Base-by-base conservation (phyloP, 331 rosid species). In the Dryas integrifolia region DNA sequence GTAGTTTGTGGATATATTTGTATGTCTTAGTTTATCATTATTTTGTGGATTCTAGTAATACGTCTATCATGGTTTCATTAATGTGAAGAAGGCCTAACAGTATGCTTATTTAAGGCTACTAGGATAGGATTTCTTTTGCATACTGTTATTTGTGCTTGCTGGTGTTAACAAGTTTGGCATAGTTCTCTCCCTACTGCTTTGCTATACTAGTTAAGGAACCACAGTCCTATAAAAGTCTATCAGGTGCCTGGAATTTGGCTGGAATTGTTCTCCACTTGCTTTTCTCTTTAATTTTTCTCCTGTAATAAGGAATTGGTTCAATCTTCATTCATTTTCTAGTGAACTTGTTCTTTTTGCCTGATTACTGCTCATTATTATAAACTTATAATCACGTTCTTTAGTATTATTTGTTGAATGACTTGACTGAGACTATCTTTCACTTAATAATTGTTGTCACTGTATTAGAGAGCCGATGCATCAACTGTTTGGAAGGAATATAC, bases 401-500 rank as follows among this genome's bases (percentile, higher is more conserved):
- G 55, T 40, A 38, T 70, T 55, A 52, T 56, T 44, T 58, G 12
- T 45, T 5, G 15, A 45, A 58, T 45, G 50, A 48, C 46, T 70
- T 21, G 1, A 46, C 45, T 39, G 65, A 39, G 18, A 40, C 30
- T 64, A 21, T 72, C 15, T 30, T 62, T 53, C 26, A 16, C 63
- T 46, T 56, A 58, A 75, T 77, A 67, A 21, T 79, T 78, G 56
- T 55, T 72, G 61, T 73, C 30, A 40, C 58, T 85, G 74, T 82
- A 79, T 79, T 96, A 95, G 99, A 88, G 92, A 80, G 99, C 99
- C 5, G 99, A 95, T 78, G 99, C 99, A 68, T 95, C 99, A 58
- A 95, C 99, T 75, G 98, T 95, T 76, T 95, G 99, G 99, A 95
- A 92, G 83, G 98, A 95, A 74, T 95, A 89, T 81, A 87, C 94